These are phyloP conservation scores for Colletotrichum sp. DNA, from an alignment of 2,329 filamentous ascomycete genomes.

Conservation along the genomic window DNA sequence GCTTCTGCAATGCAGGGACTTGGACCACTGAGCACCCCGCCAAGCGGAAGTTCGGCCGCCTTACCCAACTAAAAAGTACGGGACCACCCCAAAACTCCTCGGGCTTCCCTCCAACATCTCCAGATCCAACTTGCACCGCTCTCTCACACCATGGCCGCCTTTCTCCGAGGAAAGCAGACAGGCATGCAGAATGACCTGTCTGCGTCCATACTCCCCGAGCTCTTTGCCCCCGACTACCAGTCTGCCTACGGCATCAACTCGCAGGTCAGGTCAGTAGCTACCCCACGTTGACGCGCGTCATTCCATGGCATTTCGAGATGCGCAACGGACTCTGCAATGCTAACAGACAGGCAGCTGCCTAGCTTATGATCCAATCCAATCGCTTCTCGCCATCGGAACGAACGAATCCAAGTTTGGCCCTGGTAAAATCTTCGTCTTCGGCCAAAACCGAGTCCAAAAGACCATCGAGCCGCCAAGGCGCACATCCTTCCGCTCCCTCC, in stretches of 20 bases:
- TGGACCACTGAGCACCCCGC: constrained; percentile 10
- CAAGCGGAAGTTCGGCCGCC: constrained; percentile 9
- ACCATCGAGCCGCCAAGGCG: constrained; percentile 73
- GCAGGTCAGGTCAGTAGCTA: constrained; percentile 61
- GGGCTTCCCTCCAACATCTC: constrained; percentile 9
- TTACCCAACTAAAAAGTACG: constrained; percentile 1
- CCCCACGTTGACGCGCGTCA: constrained; percentile 23
- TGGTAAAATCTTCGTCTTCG: constrained; percentile 89
- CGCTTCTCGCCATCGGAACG: constrained; percentile 89
- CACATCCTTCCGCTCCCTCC: constrained; percentile 76
- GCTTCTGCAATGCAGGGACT: constrained; percentile 7
- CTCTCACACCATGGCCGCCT: constrained; percentile 50
- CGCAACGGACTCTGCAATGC: background rate
- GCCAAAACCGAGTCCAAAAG: constrained; percentile 80
- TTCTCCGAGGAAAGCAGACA: constrained; percentile 90
- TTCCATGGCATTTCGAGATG: background rate
- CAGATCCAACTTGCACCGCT: constrained; percentile 20
- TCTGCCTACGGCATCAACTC: constrained; percentile 83
- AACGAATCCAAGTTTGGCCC: constrained; percentile 84
- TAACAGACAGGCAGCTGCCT: constrained; percentile 64
- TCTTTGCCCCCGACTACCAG: constrained; percentile 86
- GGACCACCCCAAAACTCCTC: background rate
- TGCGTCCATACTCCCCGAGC: constrained; percentile 75
- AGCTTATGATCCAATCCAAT: constrained; percentile 93
- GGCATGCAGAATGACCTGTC: constrained; percentile 93